Conservation (phyloP, 352 stramenopile species). For the Phytopythium chamaehyphon region DNA sequence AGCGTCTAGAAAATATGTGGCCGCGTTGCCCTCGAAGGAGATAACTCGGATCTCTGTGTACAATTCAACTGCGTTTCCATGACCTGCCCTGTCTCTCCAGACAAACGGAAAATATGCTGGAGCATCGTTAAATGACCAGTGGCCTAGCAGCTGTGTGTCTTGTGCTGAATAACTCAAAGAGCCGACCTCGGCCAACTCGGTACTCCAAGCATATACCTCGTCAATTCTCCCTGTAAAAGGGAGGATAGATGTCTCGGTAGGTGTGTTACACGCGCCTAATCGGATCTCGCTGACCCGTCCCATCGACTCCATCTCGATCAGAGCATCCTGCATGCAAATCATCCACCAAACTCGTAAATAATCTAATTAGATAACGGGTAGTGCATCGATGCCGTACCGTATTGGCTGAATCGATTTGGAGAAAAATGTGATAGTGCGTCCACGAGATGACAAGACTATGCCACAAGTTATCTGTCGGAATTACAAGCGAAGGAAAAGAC, state of each 20-base stretch:
- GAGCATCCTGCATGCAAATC: neutral
- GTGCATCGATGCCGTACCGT: neutral
- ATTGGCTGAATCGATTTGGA: conserved; percentile 3
- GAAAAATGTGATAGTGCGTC: neutral
- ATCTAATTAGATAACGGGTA: neutral
- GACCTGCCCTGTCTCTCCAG: neutral
- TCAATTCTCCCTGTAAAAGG: conserved; percentile 25
- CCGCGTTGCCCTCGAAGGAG: conserved; percentile 3
- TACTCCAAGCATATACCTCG: conserved; percentile 29
- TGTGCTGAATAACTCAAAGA: conserved; percentile 13
- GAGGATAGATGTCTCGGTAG: neutral
- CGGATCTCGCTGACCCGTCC: conserved; percentile 5
- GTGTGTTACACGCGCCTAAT: conserved; percentile 12
- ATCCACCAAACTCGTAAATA: neutral
- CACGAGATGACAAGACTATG: conserved; percentile 8
- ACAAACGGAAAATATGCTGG: conserved; percentile 4
- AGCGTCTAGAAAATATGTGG: conserved; percentile 8
- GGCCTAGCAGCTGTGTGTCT: conserved; percentile 18
- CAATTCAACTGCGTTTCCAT: neutral
- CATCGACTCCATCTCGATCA: conserved; percentile 6
- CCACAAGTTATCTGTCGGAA: conserved; percentile 5
- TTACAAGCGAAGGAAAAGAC: neutral
- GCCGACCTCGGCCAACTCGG: neutral
- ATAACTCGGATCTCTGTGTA: conserved; percentile 13
- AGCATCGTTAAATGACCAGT: conserved; percentile 26